Percentiles rank a stretch among this genome's conserved stretches.
phyloP scores from a whole-genome alignment of 2,329 filamentous ascomycete species.

The Magnaporthiopsis incrustans region DNA sequence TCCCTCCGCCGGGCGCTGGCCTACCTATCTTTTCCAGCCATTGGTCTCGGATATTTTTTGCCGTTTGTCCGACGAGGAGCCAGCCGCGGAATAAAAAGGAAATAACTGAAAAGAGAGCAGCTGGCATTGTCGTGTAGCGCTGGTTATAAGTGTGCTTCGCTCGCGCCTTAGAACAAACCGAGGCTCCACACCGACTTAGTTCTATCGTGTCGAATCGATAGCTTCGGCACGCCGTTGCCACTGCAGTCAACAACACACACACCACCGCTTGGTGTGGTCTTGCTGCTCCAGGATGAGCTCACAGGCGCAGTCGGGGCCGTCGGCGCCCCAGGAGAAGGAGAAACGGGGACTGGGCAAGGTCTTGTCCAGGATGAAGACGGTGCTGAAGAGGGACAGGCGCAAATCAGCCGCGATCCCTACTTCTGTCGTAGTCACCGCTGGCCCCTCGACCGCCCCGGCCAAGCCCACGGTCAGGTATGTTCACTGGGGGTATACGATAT shows the following conservation, averaged over 20 bases:
- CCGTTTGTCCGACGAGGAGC: neutral
- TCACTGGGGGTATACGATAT: neutral
- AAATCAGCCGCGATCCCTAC: conserved; percentile 13
- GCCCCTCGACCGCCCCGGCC: conserved; percentile 10
- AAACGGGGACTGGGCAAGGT: conserved; percentile 41
- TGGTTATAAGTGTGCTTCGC: neutral
- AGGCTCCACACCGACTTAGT: neutral
- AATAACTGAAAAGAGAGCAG: neutral
- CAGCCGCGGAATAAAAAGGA: neutral
- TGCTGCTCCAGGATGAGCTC: conserved; percentile 31
- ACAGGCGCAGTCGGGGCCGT: conserved; percentile 28
- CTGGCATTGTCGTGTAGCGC: neutral
- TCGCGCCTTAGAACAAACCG: neutral
- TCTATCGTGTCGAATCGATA: neutral
- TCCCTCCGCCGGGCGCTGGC: neutral
- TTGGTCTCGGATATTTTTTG: neutral
- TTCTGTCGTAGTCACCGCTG: conserved; percentile 13
- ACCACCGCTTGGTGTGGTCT: neutral
- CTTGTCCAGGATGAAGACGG: conserved; percentile 40
- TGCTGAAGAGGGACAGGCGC: conserved; percentile 34
- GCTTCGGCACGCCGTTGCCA: neutral
- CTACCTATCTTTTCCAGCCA: neutral
- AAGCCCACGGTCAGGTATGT: conserved; percentile 9
- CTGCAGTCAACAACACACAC: neutral
- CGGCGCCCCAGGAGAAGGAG: conserved; percentile 30